These are phyloP conservation scores for Nicotiana rustica DNA, from an alignment of 305 asterid genomes.

Conservation along the genomic window DNA sequence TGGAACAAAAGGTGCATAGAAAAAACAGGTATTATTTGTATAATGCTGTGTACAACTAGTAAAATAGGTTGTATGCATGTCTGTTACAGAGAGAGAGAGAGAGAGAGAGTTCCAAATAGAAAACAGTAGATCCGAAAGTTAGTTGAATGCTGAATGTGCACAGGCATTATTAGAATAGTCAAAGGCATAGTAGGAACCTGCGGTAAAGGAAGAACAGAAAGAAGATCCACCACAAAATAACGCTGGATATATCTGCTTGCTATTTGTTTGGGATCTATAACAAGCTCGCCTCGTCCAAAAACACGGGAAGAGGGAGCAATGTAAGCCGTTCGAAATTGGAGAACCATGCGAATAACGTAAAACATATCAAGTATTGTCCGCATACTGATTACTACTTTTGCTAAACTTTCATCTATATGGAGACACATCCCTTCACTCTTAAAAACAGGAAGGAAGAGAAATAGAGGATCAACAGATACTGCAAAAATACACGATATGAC, in stretches of 20 bases:
- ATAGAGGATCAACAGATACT: slow-evolving; percentile 90
- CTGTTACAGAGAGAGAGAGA: neutral
- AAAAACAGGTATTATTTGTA: neutral
- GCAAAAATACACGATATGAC: slow-evolving; percentile 78
- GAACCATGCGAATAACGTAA: slow-evolving; percentile 70
- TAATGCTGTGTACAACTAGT: slow-evolving; percentile 1
- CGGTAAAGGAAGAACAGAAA: slow-evolving; percentile 89
- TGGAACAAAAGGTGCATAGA: slow-evolving; percentile 20
- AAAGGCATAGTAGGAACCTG: slow-evolving; percentile 65
- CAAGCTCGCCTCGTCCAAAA: slow-evolving; percentile 98
- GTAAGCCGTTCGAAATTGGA: slow-evolving; percentile 93
- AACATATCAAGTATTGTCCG: slow-evolving; percentile 75
- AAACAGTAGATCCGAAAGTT: neutral
- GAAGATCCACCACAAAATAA: slow-evolving; percentile 83
- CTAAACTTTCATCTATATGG: slow-evolving; percentile 72
- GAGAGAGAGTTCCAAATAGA: neutral
- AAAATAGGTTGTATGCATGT: slow-evolving; percentile 3
- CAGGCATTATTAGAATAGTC: slow-evolving; percentile 3
- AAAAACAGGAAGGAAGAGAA: slow-evolving; percentile 88
- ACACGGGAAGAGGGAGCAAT: slow-evolving; percentile 99
- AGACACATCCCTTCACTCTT: slow-evolving; percentile 76
- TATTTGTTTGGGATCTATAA: slow-evolving; percentile 84
- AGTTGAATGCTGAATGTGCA: neutral
- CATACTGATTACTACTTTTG: slow-evolving; percentile 68
- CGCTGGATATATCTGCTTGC: slow-evolving; percentile 77